A percentile compares a stretch with the other conserved stretches of the same genome.
These are phyloP conservation scores for Apophysomyces ossiformis DNA, from an alignment of 371 early-diverging fungal species.

Conservation along the genomic window DNA sequence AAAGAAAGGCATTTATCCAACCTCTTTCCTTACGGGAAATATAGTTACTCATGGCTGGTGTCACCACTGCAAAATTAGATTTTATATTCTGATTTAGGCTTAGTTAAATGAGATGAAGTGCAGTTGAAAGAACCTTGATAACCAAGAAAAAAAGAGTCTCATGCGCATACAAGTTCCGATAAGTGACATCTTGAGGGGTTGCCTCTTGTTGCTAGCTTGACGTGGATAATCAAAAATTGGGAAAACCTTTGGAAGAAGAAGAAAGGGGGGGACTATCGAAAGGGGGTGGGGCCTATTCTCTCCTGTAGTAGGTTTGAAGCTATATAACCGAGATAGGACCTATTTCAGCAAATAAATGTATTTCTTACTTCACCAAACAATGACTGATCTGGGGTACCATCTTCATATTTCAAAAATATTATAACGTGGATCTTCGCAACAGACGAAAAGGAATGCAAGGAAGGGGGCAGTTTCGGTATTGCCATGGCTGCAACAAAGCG, in stretches of 20 bases:
- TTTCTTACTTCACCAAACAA: too few relatives aligned
- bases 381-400: too few relatives aligned
- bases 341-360: too few relatives aligned
- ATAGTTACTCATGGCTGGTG: neutral
- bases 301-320: neutral
- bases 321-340: too few relatives aligned
- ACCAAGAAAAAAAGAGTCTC: neutral
- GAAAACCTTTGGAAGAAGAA: neutral
- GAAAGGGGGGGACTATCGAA: neutral
- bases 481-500: neutral
- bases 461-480: neutral
- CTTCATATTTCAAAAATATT: too few relatives aligned
- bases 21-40: neutral
- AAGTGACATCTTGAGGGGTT: neutral
- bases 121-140: neutral
- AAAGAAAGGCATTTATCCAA: neutral
- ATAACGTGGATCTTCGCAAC: neutral
- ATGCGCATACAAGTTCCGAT: slow-evolving; percentile 5
- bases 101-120: neutral
- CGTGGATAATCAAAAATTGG: neutral
- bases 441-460: neutral
- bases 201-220: neutral
- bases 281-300: neutral
- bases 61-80: neutral
- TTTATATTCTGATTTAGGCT: slow-evolving; percentile 7